Evolutionary conservation across 1,284 basidiomycete species (phyloP), one percentile per base, ranked within the genome.

Genomic region (Ceratobasidium sp.): DNA sequence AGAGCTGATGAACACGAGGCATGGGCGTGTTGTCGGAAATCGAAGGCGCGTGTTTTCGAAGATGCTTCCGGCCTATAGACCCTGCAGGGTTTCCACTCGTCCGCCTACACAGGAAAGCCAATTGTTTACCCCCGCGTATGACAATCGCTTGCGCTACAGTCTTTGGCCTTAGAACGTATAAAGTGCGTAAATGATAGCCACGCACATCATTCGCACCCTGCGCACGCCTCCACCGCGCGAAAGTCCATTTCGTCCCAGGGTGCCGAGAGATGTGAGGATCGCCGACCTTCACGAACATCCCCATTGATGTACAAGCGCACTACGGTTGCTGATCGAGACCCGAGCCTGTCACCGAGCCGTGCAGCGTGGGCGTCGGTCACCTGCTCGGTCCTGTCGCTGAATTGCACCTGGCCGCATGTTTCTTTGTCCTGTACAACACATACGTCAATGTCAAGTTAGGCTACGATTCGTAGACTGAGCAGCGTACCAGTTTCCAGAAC

Each of bases 161-260:
- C 43, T 64, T 57, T 57, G 14, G 21, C 14, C 8, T 52, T 54
- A 16, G 46, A 52, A 66, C 63, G 63, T 66, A 50, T 47, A 52
- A 52, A 52, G 63, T 66, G 63, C 46, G 63, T 66, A 66, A 66
- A 66, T 47, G 54, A 57, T 47, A 47, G 63, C 63, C 63, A 66
- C 63, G 63, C 63, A 66, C 63, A 66, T 66, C 63, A 66, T 49
- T n/a, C 16, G 63, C 63, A 66, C 63, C 63, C 63, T 66, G 63
- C 63, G 49, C 63, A 54, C 49, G 63, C 63, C 38, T 49, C 14
- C 47, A 66, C 63, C 63, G 18, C 63, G 47, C 63, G 49, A 66
- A 32, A 41, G 47, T 49, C 63, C 13, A 13, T 7, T 23, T 30
- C 23, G 26, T 52, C 21, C 54, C 63, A 54, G 30, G 54, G 54